These are phyloP conservation scores for Beverwykella pulmonaria DNA, from an alignment of 495 filamentous ascomycete species.

Conservation along the genomic window DNA sequence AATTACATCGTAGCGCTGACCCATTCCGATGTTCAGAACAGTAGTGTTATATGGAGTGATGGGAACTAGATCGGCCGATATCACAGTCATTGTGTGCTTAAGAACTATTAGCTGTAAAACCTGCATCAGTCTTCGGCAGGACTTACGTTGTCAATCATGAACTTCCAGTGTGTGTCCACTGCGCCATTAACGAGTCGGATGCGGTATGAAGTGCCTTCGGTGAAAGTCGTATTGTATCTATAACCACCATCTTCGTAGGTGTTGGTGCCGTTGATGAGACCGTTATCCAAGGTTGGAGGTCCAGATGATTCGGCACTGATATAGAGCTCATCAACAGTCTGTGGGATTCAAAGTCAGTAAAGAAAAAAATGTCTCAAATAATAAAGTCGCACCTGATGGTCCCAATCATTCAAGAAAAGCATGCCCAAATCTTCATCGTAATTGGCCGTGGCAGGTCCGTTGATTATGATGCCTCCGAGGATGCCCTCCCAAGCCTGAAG, in stretches of 20 bases:
- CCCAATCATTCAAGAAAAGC: slow-evolving; percentile 55
- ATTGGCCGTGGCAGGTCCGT: slow-evolving; percentile 53
- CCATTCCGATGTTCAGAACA: slow-evolving; percentile 61
- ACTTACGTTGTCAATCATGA: slow-evolving; percentile 54
- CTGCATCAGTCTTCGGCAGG: background rate
- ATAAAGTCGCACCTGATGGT: slow-evolving; percentile 36
- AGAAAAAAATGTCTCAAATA: background rate
- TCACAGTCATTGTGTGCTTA: slow-evolving; percentile 52
- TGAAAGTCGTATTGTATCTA: slow-evolving; percentile 51
- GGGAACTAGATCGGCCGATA: slow-evolving; percentile 55
- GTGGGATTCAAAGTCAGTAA: slow-evolving; percentile 4
- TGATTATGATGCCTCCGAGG: slow-evolving; percentile 49
- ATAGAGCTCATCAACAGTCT: slow-evolving; percentile 47
- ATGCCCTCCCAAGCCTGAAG: slow-evolving; percentile 46
- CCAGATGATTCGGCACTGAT: slow-evolving; percentile 42
- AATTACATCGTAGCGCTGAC: slow-evolving; percentile 71
- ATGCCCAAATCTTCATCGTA: slow-evolving; percentile 57
- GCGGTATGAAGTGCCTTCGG: slow-evolving; percentile 53
- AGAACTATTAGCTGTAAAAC: background rate
- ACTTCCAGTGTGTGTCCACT: slow-evolving; percentile 54
- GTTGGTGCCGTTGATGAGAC: slow-evolving; percentile 54
- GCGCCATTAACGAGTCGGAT: slow-evolving; percentile 62
- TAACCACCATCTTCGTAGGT: slow-evolving; percentile 39
- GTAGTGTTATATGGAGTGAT: slow-evolving; percentile 52
- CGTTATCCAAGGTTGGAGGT: slow-evolving; percentile 51